Base-by-base conservation (phyloP, 768 basidiomycete species). In the Suillus decipiens region DNA sequence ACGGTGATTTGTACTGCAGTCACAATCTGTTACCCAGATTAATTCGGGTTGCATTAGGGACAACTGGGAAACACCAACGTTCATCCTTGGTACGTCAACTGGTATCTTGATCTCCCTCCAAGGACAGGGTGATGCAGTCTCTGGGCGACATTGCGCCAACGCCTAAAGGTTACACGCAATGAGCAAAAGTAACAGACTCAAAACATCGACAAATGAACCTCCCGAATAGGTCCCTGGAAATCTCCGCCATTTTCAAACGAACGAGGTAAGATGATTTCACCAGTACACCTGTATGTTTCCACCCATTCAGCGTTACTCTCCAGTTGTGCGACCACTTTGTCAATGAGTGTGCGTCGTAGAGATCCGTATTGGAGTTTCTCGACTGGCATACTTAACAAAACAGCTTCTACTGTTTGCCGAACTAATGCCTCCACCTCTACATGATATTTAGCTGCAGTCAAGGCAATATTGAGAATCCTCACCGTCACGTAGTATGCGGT, bases 401-500 rank as follows among this genome's bases (percentile, higher is more conserved):
- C 77, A 50, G 75, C 69, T 42, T 80, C 76, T 3, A 87, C 83
- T 33, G 78, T 76, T 28, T 77, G 68, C 61, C 86, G 82, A 15
- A 92, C 82, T 42, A 92, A 73, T 8, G 79, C 77, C 69, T 87
- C 88, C 6, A 90, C 86, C 78, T 94, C 92, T 93, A 66, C 51
- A 64, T 59, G 51, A 64, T 56, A 51, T 19, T 51, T 39, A 43
- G 56, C 59, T 33, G 55, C 22, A 48, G 45, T 68, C 22, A 67
- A 57, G 64, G 56, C 17, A 62, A 47, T 19, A n/a, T 31, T 41
- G 36, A 54, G 57, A 50, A 61, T 12, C 42, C 72, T 51, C 63
- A 93, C 95, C 95, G 81, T 96, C 93, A 22, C 88, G 87, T 31
- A 96, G 76, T 78, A 88, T 87, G 42, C 92, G 86, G 75, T 95